phyloP scores from a whole-genome alignment of 2,329 filamentous ascomycete species.

The Parastagonospora nodorum region DNA sequence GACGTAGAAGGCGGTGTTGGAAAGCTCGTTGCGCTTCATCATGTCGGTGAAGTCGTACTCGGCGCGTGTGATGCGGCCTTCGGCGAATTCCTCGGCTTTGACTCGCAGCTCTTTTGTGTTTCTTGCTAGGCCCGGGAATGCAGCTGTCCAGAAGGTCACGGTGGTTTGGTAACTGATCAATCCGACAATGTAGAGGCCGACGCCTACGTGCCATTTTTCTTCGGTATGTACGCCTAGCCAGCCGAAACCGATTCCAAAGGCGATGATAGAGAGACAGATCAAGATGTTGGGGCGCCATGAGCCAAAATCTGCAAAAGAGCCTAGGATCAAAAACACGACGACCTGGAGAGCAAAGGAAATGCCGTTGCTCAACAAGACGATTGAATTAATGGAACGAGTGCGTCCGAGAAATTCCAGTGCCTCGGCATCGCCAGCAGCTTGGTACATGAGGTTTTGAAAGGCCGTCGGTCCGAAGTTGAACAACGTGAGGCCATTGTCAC shows the following conservation, averaged over 20 bases:
- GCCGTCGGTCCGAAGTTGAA: constrained; percentile 56
- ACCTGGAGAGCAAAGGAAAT: constrained; percentile 71
- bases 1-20: constrained; percentile 68
- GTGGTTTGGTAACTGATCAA: constrained; percentile 70
- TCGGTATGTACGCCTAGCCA: constrained; percentile 69
- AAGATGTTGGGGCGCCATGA: constrained; percentile 63
- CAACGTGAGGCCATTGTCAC: constrained; percentile 66
- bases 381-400: constrained; percentile 37
- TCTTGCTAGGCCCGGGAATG: constrained; percentile 63
- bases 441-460: constrained; percentile 67
- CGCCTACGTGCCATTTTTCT: constrained; percentile 63
- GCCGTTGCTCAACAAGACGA: constrained; percentile 69
- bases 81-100: constrained; percentile 52
- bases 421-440: constrained; percentile 61
- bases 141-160: constrained; percentile 70
- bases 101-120: constrained; percentile 59
- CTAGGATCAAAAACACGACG: constrained; percentile 59
- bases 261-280: constrained; percentile 57
- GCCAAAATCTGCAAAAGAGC: constrained; percentile 67
- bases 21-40: constrained; percentile 66
- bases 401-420: constrained; percentile 62
- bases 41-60: constrained; percentile 59
- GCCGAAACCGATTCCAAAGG: constrained; percentile 65
- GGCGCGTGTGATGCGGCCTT: constrained; percentile 59
- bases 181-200: constrained; percentile 69